Percentiles rank a stretch among this genome's conserved stretches.
Conservation (phyloP, 2,329 filamentous ascomycete species). For the Sclerotinia subarctica region DNA sequence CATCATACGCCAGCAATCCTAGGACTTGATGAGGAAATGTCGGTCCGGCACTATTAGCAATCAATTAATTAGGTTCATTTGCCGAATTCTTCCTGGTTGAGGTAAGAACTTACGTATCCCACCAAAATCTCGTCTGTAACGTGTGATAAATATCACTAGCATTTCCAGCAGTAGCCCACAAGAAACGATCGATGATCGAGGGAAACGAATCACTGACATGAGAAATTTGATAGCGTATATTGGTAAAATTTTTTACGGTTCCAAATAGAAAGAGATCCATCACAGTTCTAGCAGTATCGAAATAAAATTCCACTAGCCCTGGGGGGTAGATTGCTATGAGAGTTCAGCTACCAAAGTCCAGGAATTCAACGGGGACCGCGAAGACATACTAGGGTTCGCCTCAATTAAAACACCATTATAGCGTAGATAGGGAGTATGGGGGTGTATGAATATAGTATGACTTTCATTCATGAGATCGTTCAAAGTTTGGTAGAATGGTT, state of each 20-base stretch:
- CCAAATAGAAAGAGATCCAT: slow-evolving; percentile 4
- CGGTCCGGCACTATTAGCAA: background rate
- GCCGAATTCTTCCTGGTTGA: background rate
- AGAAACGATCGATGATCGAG: slow-evolving; percentile 10
- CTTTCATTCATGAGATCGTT: background rate
- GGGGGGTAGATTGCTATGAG: background rate
- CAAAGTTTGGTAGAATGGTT: background rate
- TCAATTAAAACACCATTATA: background rate
- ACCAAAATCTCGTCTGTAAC: slow-evolving; percentile 10
- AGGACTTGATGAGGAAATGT: slow-evolving; percentile 9
- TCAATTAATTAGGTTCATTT: background rate
- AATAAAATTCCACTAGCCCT: background rate
- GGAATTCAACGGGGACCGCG: background rate
- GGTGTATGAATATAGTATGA: slow-evolving; percentile 9
- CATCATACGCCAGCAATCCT: background rate
- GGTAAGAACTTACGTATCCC: slow-evolving; percentile 1
- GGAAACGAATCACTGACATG: slow-evolving; percentile 7
- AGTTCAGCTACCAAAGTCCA: background rate
- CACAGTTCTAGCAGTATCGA: slow-evolving; percentile 5
- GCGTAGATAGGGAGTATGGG: slow-evolving; percentile 1
- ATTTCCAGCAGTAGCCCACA: background rate
- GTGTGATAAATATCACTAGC: background rate
- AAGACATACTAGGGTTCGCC: slow-evolving; percentile 11
- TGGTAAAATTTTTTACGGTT: slow-evolving; percentile 1
- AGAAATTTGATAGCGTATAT: background rate